Conservation (phyloP, 2,329 filamentous ascomycete species). For the Microdochium bolleyi region DNA sequence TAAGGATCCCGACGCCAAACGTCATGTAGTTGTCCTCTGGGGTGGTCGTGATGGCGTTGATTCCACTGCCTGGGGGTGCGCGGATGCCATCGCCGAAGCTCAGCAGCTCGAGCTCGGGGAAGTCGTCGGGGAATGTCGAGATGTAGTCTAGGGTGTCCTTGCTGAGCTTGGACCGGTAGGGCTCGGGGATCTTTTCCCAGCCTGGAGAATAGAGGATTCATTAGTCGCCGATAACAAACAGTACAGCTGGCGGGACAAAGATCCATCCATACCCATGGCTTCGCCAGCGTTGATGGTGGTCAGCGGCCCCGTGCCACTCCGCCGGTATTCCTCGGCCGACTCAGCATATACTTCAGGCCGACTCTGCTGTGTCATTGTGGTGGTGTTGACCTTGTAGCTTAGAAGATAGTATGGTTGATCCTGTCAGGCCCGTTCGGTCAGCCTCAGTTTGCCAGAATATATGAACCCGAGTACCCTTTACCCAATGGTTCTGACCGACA, state of each 20-base stretch:
- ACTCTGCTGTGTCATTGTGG: slow-evolving; percentile 33
- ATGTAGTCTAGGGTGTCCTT: slow-evolving; percentile 38
- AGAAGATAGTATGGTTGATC: too few species aligned
- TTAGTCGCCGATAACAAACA: slow-evolving; percentile 42
- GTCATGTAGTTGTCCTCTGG: neutral
- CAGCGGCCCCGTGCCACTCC: neutral
- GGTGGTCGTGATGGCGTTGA: slow-evolving; percentile 11
- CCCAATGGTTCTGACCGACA: slow-evolving; percentile 24
- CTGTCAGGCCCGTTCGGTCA: neutral
- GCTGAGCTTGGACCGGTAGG: slow-evolving; percentile 49
- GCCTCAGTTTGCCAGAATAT: slow-evolving; percentile 20
- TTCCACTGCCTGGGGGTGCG: slow-evolving; percentile 5
- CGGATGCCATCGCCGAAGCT: slow-evolving; percentile 5
- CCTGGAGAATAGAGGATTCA: slow-evolving; percentile 57
- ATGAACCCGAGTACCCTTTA: slow-evolving; percentile 12
- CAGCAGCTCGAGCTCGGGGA: slow-evolving; percentile 7
- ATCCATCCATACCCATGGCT: neutral
- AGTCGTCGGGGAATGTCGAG: slow-evolving; percentile 36
- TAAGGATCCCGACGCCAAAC: slow-evolving; percentile 19
- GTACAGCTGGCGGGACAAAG: slow-evolving; percentile 47
- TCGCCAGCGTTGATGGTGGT: neutral
- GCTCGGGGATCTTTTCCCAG: slow-evolving; percentile 41
- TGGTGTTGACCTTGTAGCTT: slow-evolving; percentile 54
- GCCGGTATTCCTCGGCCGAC: too few species aligned
- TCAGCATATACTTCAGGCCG: too few species aligned